Evolutionary conservation across 331 rosid species (phyloP).

Genomic region (Acacia pycnantha): DNA sequence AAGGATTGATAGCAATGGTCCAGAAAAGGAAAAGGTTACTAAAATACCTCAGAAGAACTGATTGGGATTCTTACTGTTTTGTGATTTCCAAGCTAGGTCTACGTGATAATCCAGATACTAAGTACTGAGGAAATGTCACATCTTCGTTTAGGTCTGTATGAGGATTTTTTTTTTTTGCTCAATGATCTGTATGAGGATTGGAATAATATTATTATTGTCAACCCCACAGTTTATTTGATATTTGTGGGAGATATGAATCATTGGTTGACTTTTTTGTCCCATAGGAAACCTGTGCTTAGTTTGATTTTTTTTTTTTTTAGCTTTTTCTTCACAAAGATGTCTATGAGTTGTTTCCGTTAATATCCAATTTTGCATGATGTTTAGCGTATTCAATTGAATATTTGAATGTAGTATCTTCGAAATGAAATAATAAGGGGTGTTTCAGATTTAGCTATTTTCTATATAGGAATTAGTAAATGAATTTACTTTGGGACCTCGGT

Average conservation of each 20-base stretch:
- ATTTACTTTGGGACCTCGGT: no score
- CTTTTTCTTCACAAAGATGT: neutral
- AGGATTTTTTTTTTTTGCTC: no score
- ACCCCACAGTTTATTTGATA: neutral
- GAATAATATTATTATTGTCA: neutral
- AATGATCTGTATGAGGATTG: neutral
- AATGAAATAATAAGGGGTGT: neutral
- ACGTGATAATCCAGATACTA: conserved; percentile 78
- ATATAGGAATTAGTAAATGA: neutral
- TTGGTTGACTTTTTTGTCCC: neutral
- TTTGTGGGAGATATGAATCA: neutral
- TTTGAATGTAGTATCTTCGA: neutral
- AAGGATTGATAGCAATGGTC: conserved; percentile 87
- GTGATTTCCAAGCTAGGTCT: conserved; percentile 76
- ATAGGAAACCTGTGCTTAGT: neutral
- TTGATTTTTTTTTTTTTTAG: neutral
- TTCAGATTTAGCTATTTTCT: neutral
- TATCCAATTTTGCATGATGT: neutral
- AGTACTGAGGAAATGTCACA: conserved; percentile 2
- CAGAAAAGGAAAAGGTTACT: conserved; percentile 75
- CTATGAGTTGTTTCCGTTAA: neutral
- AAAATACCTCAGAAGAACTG: conserved; percentile 86
- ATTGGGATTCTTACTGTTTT: conserved; percentile 89
- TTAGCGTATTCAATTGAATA: neutral
- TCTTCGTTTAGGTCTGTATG: neutral